A percentile compares a stretch with the other conserved stretches of the same genome.
phyloP scores from a whole-genome alignment of 2,329 filamentous ascomycete species.

The Microcyclosporella mali region DNA sequence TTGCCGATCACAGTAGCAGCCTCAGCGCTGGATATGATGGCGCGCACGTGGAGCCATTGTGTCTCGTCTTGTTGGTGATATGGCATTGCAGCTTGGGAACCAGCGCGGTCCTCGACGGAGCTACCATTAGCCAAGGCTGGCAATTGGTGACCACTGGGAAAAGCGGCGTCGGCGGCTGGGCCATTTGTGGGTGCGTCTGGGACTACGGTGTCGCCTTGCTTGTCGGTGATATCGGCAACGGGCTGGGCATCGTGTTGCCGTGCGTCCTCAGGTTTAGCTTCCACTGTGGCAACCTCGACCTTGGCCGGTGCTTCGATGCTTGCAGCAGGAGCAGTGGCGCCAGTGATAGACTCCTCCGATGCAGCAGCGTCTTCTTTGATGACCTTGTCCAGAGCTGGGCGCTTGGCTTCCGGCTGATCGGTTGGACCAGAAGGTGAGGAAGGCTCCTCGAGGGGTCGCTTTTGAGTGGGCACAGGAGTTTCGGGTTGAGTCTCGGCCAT shows the following conservation, averaged over 20 bases:
- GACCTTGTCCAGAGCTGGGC: constrained; percentile 89
- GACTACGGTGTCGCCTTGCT: constrained; percentile 63
- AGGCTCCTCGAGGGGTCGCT: constrained; percentile 93
- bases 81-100: constrained; percentile 37
- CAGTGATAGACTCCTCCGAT: constrained; percentile 23
- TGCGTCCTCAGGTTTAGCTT: constrained; percentile 17
- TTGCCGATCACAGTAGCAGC: constrained; percentile 98
- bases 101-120: constrained; percentile 44
- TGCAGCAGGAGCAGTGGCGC: constrained; percentile 19
- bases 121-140: constrained; percentile 40
- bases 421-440: constrained; percentile 86
- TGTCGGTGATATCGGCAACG: constrained; percentile 43
- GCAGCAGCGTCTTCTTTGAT: constrained; percentile 56
- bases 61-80: constrained; percentile 72
- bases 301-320: constrained; percentile 21
- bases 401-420: constrained; percentile 95
- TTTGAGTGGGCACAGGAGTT: constrained; percentile 58
- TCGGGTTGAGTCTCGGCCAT: constrained; percentile 36
- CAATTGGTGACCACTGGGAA: constrained; percentile 4
- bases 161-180: constrained; percentile 29
- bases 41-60: constrained; percentile 92
- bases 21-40: constrained; percentile 94
- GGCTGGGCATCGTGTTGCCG: constrained; percentile 35
- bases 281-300: constrained; percentile 36
- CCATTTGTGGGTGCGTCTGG: constrained; percentile 53